Conservation (phyloP, 768 basidiomycete species). For the Pisolithus sp. region DNA sequence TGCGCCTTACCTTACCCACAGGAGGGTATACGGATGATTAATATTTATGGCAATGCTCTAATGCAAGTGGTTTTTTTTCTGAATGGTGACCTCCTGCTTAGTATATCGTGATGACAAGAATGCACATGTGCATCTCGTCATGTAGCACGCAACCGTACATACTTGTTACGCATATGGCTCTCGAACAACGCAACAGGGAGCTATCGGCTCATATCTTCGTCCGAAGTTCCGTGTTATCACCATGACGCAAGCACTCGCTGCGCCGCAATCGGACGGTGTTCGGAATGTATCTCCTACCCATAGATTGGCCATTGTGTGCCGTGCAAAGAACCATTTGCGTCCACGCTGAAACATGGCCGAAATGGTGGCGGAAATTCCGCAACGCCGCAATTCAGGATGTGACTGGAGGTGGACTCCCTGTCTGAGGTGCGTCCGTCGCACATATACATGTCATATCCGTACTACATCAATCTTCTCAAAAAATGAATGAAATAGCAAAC, state of each 20-base stretch:
- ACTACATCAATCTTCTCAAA: too few species aligned
- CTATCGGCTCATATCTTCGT: slow-evolving; percentile 79
- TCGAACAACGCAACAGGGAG: slow-evolving; percentile 75
- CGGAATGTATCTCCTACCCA: slow-evolving; percentile 63
- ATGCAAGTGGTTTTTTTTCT: slow-evolving; percentile 48
- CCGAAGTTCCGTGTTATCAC: slow-evolving; percentile 96
- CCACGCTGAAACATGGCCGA: too few species aligned
- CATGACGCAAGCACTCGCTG: slow-evolving; percentile 77
- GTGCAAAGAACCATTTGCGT: too few species aligned
- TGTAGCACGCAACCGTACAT: slow-evolving; percentile 41
- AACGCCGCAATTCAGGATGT: too few species aligned
- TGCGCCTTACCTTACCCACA: too few species aligned
- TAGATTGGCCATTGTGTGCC: too few species aligned
- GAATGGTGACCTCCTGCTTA: slow-evolving; percentile 24
- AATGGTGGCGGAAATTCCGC: too few species aligned
- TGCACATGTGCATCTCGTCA: slow-evolving; percentile 73
- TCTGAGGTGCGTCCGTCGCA: too few species aligned
- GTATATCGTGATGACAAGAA: slow-evolving; percentile 89
- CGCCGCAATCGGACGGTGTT: slow-evolving; percentile 78
- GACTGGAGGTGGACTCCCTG: too few species aligned
- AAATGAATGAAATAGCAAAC: too few species aligned
- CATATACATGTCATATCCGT: too few species aligned
- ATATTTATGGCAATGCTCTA: slow-evolving; percentile 87
- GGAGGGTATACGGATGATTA: too few species aligned
- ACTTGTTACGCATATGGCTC: slow-evolving; percentile 75